Evolutionary conservation across 257 asterid genomes (phyloP).

Genomic region (Phtheirospermum japonicum): DNA sequence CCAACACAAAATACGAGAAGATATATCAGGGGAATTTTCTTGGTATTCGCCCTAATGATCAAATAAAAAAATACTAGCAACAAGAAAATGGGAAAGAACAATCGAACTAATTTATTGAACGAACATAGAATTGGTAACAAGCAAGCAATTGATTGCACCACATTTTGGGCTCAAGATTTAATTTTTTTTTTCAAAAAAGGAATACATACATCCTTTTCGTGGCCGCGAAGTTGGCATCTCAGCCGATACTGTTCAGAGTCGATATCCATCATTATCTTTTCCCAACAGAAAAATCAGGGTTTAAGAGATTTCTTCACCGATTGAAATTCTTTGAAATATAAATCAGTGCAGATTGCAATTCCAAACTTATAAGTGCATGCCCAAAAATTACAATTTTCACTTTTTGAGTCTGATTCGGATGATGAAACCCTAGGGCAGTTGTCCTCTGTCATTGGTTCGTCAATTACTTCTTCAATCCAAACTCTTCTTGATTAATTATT

Average conservation of each 20-base stretch:
- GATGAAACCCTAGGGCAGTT: too few relatives aligned
- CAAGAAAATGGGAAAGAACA: not conserved
- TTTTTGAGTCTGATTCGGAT: too few relatives aligned
- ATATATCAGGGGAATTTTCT: not conserved
- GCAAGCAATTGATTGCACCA: constrained; percentile 7
- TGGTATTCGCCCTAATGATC: constrained; percentile 5
- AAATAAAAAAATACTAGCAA: not conserved
- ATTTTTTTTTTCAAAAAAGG: not conserved
- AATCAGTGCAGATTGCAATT: constrained; percentile 5
- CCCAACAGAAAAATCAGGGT: constrained; percentile 12
- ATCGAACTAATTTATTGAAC: not conserved
- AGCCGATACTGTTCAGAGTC: constrained; percentile 67
- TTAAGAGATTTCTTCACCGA: constrained; percentile 21
- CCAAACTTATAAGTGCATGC: not conserved
- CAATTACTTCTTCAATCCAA: too few relatives aligned
- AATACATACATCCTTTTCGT: constrained; percentile 83
- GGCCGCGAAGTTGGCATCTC: constrained; percentile 84
- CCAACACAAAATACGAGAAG: not conserved
- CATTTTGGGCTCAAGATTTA: too few relatives aligned
- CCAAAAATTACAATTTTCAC: not conserved
- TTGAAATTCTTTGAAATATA: not conserved
- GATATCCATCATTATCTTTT: constrained; percentile 53
- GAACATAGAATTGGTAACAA: too few relatives aligned
- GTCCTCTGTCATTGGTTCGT: too few relatives aligned
- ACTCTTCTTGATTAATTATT: too few relatives aligned